These are phyloP conservation scores for Ceratorhiza oryzae-sativae DNA, from an alignment of 1,284 basidiomycete species.

Conservation along the genomic window DNA sequence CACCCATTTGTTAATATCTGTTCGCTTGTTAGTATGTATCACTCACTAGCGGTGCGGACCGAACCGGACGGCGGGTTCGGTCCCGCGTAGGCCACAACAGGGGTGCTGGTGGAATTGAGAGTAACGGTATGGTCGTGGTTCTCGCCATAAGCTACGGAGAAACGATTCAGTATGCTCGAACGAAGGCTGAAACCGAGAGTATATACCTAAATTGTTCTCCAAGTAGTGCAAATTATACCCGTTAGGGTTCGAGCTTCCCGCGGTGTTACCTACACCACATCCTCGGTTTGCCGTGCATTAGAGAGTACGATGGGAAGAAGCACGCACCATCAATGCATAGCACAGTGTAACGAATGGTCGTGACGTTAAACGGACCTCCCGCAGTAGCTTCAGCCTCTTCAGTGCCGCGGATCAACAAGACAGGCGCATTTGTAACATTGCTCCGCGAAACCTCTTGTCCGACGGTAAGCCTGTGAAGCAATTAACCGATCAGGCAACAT, in stretches of 20 bases:
- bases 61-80: slow-evolving; percentile 43
- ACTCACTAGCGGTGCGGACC: slow-evolving; percentile 44
- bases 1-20: neutral
- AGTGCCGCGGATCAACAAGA: slow-evolving; percentile 36
- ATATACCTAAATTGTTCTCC: slow-evolving; percentile 43
- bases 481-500: neutral
- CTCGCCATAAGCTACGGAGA: slow-evolving; percentile 39
- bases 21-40: neutral
- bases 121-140: slow-evolving; percentile 41
- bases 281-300: neutral
- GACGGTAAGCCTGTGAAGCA: slow-evolving; percentile 5
- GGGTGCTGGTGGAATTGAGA: slow-evolving; percentile 34
- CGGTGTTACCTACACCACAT: slow-evolving; percentile 7
- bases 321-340: slow-evolving; percentile 43
- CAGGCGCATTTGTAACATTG: slow-evolving; percentile 16
- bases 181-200: neutral
- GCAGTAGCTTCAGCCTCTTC: slow-evolving; percentile 36
- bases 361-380: slow-evolving; percentile 42
- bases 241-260: slow-evolving; percentile 40
- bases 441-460: slow-evolving; percentile 40
- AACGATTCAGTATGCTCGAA: neutral
- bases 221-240: slow-evolving; percentile 44
- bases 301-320: neutral
- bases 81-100: slow-evolving; percentile 43
- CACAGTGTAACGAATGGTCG: slow-evolving; percentile 43